Base-by-base conservation (phyloP, 2,329 filamentous ascomycete genomes). In the Colletotrichum sidae region DNA sequence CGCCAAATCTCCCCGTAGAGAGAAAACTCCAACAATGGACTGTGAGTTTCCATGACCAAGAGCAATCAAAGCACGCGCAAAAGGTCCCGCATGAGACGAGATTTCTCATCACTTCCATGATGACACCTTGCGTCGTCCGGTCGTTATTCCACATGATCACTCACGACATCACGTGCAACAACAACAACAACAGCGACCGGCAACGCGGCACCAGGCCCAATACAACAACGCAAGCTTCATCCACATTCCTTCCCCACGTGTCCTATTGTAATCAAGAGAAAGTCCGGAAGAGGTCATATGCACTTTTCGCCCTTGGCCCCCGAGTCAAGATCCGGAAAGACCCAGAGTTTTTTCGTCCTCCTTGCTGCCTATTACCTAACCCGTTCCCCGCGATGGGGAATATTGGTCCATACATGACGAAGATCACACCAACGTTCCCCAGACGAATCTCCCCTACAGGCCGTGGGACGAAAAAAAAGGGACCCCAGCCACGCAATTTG, bases 281-380 rank as follows among this genome's bases (percentile, higher is more conserved):
- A 25, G 38, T 9, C 38, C 38, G 38, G 38, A 9, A 9, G 1
- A 13, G 38, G 38, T n/a, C 13, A 8, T 45, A 15, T 12, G 42
- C 42, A n/a, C 13, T 6, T 12, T n/a, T n/a, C 3, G 42, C 17
- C 35, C 51, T 13, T 12, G 12, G 12, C 12, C n/a, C 38, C 12
- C 45, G 55, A 44, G 46, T 51, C 55, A 50, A 58, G 55, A 46
- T 51, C 46, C 25, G 25, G 25, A 25, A 25, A 25, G 25, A 25
- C 25, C 25, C 25, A 25, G 25, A 25, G 42, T 45, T 8, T 45
- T 13, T 34, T 25, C 15, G 17, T 10, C 37, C 15, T 11, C 55
- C 15, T 15, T 51, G 34, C 35, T 51, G 42, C 37, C 37, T 6
- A 60, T 60, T 55, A 65, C 61, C 61, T 60, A 64, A 60, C 11